Evolutionary conservation across 208 protist genomes (phyloP).

Genomic region (Trypanosoma rangeli): DNA sequence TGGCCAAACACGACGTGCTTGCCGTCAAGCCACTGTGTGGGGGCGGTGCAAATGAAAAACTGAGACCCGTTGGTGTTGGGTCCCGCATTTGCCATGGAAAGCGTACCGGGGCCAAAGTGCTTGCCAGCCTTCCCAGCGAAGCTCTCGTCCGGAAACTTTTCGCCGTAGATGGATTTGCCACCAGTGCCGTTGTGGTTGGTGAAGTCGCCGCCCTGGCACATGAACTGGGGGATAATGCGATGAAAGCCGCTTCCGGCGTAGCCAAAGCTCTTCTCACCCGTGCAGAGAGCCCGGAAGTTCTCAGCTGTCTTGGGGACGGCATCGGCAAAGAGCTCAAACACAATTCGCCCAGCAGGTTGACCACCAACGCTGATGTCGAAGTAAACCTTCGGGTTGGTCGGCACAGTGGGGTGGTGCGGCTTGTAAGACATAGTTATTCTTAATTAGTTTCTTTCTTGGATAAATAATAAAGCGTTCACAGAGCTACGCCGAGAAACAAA

Average conservation of each 20-base stretch:
- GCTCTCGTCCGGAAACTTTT: constrained; percentile 84
- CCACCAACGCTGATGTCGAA: constrained; percentile 61
- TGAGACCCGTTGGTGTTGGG: constrained; percentile 79
- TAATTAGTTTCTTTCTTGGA: constrained; percentile 13
- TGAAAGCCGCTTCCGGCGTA: constrained; percentile 93
- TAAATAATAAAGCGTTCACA: constrained; percentile 8
- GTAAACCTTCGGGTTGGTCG: constrained; percentile 79
- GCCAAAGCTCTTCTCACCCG: constrained; percentile 90
- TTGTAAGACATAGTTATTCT: constrained; percentile 61
- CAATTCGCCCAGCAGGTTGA: constrained; percentile 45
- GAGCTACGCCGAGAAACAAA: not conserved
- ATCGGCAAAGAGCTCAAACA: constrained; percentile 80
- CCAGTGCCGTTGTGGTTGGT: constrained; percentile 81
- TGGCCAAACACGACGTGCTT: constrained; percentile 97
- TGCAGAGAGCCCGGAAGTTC: constrained; percentile 94
- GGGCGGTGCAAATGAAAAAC: constrained; percentile 81
- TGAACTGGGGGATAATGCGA: constrained; percentile 84
- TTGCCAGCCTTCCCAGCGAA: constrained; percentile 78
- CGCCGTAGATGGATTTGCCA: constrained; percentile 84
- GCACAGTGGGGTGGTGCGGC: constrained; percentile 74
- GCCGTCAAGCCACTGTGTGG: constrained; percentile 88
- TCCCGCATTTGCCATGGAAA: constrained; percentile 74
- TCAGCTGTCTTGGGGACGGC: constrained; percentile 93
- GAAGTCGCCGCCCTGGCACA: constrained; percentile 94
- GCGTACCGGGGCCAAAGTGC: constrained; percentile 58